Conservation (phyloP, 768 basidiomycete species). For the Leccinum incarnatum region DNA sequence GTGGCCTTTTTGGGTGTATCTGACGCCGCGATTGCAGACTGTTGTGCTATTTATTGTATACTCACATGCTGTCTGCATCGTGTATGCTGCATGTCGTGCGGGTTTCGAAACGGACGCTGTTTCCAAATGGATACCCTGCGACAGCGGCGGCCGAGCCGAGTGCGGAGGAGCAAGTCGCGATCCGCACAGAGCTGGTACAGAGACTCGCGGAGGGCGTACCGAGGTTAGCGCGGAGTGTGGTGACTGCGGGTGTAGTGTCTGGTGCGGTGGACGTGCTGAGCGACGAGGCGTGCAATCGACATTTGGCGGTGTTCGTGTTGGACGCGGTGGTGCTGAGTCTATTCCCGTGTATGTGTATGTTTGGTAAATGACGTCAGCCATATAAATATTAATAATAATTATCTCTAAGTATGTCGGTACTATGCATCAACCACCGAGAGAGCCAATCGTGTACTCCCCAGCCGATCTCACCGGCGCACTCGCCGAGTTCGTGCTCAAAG, state of each 20-base stretch:
- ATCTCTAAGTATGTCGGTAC: not conserved
- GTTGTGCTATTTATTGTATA: constrained; percentile 64
- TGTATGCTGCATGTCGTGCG: constrained; percentile 54
- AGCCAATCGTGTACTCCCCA: constrained; percentile 62
- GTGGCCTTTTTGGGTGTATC: not conserved
- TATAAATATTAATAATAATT: not conserved
- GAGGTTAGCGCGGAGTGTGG: constrained; percentile 36
- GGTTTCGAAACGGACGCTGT: constrained; percentile 66
- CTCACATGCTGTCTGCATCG: constrained; percentile 48
- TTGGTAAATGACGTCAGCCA: constrained; percentile 13
- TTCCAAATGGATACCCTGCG: constrained; percentile 87
- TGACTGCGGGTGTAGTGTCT: constrained; percentile 15
- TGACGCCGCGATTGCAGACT: constrained; percentile 43
- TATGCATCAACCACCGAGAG: constrained; percentile 54
- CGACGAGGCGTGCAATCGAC: constrained; percentile 63
- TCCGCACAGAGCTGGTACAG: constrained; percentile 43
- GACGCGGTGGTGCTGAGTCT: constrained; percentile 68
- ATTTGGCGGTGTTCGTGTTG: constrained; percentile 69
- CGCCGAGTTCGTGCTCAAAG: constrained; percentile 79
- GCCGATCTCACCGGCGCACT: constrained; percentile 61
- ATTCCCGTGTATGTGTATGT: constrained; percentile 53
- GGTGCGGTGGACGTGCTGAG: constrained; percentile 46
- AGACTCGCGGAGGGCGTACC: constrained; percentile 44
- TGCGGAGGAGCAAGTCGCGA: constrained; percentile 64
- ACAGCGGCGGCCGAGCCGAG: constrained; percentile 72